Base-by-base conservation (phyloP, 805 yeast genomes). In the Kodamaea restingae region DNA sequence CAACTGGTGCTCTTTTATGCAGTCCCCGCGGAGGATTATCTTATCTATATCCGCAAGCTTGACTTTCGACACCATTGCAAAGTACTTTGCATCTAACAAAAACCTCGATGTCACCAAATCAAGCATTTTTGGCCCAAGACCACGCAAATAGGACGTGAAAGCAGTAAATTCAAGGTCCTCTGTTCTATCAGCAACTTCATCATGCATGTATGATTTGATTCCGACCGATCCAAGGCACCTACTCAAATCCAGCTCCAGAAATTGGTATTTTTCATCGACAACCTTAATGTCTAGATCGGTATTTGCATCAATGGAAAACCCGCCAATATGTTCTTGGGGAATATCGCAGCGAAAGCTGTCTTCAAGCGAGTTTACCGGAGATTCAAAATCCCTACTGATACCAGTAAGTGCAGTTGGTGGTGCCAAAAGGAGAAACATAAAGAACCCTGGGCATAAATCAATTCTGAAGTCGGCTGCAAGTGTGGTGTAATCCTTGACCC, bases 1-100 rank as follows among this genome's bases (percentile, higher is more conserved):
- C 34, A 79, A 54, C 4, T 65, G 48, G 54, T 79, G 85, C 40
- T 75, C 76, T 10, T 60, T 60, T 17, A 79, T 70, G 15, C 70
- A 76, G 21, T 61, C 63, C 1, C 73, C 73, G 42, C 54, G 51
- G 5, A 65, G 17, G 4, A 60, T 46, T 14, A 70, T 37, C 9
- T 44, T 53, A 0, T 43, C 28, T 14, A 27, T 25, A 3, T 29
- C 10, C 37, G 18, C 18, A n/a, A 43, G 32, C 4, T 35, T 28
- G 8, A 36, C 25, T 20, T 30, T 24, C 6, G 42, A 38, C 14
- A 44, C 15, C n/a, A 33, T 8, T 2, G 27, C n/a, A 26, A 43
- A 44, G 12, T 22, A 22, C 7, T 37, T 26, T 8, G 47, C 26
- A n/a, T 48, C 31, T n/a, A 37, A 34, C 15, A 61, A 27, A 17